Evolutionary conservation across 208 protist genomes (phyloP), one percentile per base, ranked within the genome.

Genomic region (Angomonas ambiguus): DNA sequence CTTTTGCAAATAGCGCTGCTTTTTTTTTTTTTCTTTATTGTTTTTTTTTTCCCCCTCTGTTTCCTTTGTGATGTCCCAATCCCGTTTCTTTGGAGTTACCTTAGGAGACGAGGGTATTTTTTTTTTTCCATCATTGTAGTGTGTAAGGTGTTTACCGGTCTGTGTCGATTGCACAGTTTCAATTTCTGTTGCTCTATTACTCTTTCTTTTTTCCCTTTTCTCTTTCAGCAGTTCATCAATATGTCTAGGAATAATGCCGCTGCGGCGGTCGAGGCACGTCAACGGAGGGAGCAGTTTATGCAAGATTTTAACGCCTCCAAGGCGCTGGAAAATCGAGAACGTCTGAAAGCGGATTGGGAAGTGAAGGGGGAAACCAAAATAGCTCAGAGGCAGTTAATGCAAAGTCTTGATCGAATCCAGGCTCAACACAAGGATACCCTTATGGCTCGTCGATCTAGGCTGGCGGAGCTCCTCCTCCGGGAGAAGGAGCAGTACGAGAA

Each of bases 351-450:
- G 0, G 74, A 92, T 35, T 92, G 82, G 82, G 80, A 91, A 63
- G 72, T 60, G n/a, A 81, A 82, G 13, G 68, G 72, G 25, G 83
- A 84, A 38, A 55, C 34, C 24, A 80, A 81, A 28, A 69, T 82
- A 27, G 34, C 75, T 28, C 68, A 82, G 35, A 66, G 62, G 48
- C 80, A 89, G 31, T 49, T 95, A 42, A 69, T 84, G 64, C 77
- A 80, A 10, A 68, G 77, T 64, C 71, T 95, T 18, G 89, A 95
- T 51, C 55, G 60, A 35, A 76, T 95, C 27, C 85, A 93, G 71
- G 83, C 89, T 11, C 71, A 85, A 65, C 86, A 95, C 75, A 82
- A 91, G 65, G 85, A 95, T 33, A 71, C 72, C 8, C 81, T 95
- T 4, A 74, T 92, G 45, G 83, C 72, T 0, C 89, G 89, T 13